phyloP scores from a whole-genome alignment of 768 basidiomycete species.

The Tricholoma furcatifolium region DNA sequence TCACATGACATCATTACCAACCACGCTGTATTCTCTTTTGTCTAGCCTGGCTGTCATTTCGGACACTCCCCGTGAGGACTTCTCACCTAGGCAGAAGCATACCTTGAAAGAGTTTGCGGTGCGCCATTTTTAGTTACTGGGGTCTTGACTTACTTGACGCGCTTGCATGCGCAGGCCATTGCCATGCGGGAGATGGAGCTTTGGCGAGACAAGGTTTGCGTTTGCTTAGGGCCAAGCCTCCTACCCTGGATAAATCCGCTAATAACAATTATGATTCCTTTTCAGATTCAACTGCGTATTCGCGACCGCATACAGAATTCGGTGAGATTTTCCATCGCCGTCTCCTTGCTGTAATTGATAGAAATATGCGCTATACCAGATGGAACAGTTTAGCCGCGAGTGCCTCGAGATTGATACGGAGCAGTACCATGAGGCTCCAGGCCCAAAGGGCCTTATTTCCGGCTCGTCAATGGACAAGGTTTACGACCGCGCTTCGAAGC shows the following conservation, averaged over 20 bases:
- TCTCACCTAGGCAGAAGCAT: slow-evolving; percentile 85
- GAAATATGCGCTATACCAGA: slow-evolving; percentile 39
- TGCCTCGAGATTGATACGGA: slow-evolving; percentile 87
- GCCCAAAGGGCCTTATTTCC: slow-evolving; percentile 30
- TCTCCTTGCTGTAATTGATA: not conserved
- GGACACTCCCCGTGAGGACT: slow-evolving; percentile 78
- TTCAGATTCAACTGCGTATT: slow-evolving; percentile 82
- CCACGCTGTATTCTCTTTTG: not conserved
- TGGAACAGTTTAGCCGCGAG: slow-evolving; percentile 95
- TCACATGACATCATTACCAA: not conserved
- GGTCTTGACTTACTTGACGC: not conserved
- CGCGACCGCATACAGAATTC: slow-evolving; percentile 91
- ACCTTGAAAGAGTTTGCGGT: slow-evolving; percentile 92
- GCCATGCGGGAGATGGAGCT: slow-evolving; percentile 95
- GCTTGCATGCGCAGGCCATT: slow-evolving; percentile 53
- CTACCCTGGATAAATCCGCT: not conserved
- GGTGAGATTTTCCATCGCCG: slow-evolving; percentile 37
- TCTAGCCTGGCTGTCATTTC: slow-evolving; percentile 79
- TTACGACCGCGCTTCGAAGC: slow-evolving; percentile 85
- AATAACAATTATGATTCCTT: not conserved
- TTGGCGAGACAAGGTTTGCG: slow-evolving; percentile 84
- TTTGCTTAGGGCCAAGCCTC: not conserved
- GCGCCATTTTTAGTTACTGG: slow-evolving; percentile 25
- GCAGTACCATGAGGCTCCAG: slow-evolving; percentile 30
- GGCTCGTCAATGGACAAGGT: slow-evolving; percentile 77